Base-by-base conservation (phyloP, 1,139 yeast genomes). In the Zygosaccharomyces pseudobailii region DNA sequence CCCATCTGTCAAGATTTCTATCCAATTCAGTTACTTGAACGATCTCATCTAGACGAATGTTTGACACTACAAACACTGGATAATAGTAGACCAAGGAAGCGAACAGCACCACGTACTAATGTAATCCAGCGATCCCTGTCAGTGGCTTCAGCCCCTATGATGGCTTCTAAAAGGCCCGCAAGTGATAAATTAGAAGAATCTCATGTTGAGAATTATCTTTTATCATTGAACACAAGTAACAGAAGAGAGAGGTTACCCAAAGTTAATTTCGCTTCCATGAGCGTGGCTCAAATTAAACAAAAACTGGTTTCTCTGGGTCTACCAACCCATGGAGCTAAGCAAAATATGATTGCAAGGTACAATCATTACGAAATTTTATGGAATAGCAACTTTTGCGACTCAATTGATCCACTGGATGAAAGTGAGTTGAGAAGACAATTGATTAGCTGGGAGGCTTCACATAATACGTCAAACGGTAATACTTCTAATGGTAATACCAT, bases 361-460 rank as follows among this genome's bases (percentile, higher is more conserved):
- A 81, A 81, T 50, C 95, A 90, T 54, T 90, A 83, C 71, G 80
- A 86, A 51, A 80, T 84, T 32, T 63, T 89, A 13, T 86, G 83
- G 80, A 90, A 90, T 59, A 84, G 96, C 17, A 89, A 89, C 59
- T 74, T 83, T 43, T 53, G 60, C 27, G 97, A 89, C 60, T 76
- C 89, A n/a, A 71, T 78, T 42, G 72, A 72, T 25, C 97, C 96
- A 0, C 78, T 77, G 4, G 67, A 79, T 19, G 81, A 79, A 25
- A 67, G 70, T 39, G 75, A 78, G 4, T 63, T 90, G 40, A 69
- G 78, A 43, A 78, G 75, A 48, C 76, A 75, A 50, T 69, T 90
- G 42, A 67, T 69, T 25, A 79, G 79, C 55, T 87, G 96, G 96
- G 97, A 90, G 57, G 62, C 71, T 9, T 55, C 71, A 8, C 59